These are phyloP conservation scores for Stephanodiscus minutulus DNA, from an alignment of 108 stramenopile genomes.

Conservation along the genomic window DNA sequence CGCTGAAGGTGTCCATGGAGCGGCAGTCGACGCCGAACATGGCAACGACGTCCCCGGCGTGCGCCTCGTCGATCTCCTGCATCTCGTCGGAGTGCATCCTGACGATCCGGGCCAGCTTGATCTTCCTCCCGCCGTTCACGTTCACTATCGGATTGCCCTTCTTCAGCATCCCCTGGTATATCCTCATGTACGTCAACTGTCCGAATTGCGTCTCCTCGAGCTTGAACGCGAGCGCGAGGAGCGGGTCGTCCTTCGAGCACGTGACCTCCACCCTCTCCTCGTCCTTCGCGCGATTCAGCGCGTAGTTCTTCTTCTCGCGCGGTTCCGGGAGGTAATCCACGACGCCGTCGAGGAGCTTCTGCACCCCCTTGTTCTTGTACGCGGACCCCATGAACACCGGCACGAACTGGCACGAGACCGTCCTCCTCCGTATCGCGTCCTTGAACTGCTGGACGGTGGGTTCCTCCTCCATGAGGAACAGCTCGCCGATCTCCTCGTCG, in stretches of 20 bases:
- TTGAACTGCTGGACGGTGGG: constrained; percentile 83
- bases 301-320: constrained; percentile 88
- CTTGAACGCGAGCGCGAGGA: constrained; percentile 98
- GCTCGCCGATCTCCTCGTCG: constrained; percentile 97
- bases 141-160: constrained; percentile 88
- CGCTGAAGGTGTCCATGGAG: constrained; percentile 98
- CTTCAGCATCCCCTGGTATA: constrained; percentile 95
- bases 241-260: constrained; percentile 71
- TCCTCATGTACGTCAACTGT: constrained; percentile 98
- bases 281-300: constrained; percentile 86
- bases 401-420: constrained; percentile 91
- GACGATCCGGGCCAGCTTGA: constrained; percentile 96
- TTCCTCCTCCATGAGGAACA: constrained; percentile 95
- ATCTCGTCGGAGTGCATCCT: constrained; percentile 99
- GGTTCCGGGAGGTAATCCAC: constrained; percentile 95
- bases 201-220: constrained; percentile 97
- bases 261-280: constrained; percentile 78
- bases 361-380: constrained; percentile 99
- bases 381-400: constrained; percentile 99
- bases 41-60: constrained; percentile 98
- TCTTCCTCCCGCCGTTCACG: constrained; percentile 84
- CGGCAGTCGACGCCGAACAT: constrained; percentile 99
- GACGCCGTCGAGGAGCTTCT: constrained; percentile 97
- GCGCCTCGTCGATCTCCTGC: constrained; percentile 96
- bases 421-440: constrained; percentile 89